Percentiles rank a stretch among this genome's conserved stretches.
These are phyloP conservation scores for Aspergillus niger DNA, from an alignment of 2,329 filamentous ascomycete species.

Conservation along the genomic window DNA sequence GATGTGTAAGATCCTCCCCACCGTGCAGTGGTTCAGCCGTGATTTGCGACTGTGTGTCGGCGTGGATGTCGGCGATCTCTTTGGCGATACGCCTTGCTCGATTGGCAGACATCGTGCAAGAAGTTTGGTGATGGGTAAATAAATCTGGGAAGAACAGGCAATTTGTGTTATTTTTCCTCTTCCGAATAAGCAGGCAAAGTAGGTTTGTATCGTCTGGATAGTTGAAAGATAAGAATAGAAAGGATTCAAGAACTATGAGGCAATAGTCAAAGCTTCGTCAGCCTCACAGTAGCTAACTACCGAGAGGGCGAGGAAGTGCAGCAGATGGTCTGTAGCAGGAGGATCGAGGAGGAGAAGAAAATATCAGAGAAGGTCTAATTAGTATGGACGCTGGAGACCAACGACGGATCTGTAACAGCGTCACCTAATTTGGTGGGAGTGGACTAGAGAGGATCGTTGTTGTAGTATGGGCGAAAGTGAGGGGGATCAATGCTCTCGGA, in stretches of 20 bases:
- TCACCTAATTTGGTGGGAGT: constrained; percentile 4
- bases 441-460: not conserved
- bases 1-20: constrained; percentile 73
- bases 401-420: constrained; percentile 2
- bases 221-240: not conserved
- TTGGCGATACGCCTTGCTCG: constrained; percentile 57
- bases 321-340: not conserved
- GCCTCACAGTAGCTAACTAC: not conserved
- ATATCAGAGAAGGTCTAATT: not conserved
- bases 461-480: constrained; percentile 1
- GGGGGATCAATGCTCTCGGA: constrained; percentile 7
- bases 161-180: not conserved
- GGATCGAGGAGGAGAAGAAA: not conserved
- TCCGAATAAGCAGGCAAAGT: not conserved
- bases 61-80: constrained; percentile 52
- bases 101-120: constrained; percentile 54
- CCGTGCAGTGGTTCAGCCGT: constrained; percentile 64
- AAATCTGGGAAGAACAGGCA: not conserved
- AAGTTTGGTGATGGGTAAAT: not conserved
- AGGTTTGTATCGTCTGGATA: no score
- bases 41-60: constrained; percentile 76
- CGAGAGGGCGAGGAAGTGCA: not conserved
- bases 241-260: not conserved
- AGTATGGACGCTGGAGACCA: not conserved
- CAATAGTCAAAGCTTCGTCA: not conserved